Evolutionary conservation across 345 rosid species (phyloP), one percentile per base, ranked within the genome.

Genomic region (Cardamine chenopodiifolia): DNA sequence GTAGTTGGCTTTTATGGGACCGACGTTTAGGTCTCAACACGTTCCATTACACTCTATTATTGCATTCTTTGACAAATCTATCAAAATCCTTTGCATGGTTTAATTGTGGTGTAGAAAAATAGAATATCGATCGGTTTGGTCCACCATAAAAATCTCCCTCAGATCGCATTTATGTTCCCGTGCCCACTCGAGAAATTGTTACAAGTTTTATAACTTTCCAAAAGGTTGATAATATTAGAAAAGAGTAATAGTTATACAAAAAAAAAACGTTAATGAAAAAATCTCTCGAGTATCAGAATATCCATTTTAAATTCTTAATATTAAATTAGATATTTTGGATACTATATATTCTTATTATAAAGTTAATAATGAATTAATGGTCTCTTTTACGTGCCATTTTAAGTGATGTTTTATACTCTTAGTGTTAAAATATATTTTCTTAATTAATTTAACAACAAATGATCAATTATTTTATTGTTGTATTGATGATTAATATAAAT

Each of bases 1-100:
- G 73, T 68, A 8, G 73, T 68, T 68, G 53, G 54, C n/a, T 39
- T 40, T 68, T 18, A 56, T 44, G n/a, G 44, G 72, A 67, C 72
- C 50, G 50, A 53, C 50, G 49, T 23, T 35, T 53, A 35, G 44
- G 35, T 10, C 60, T 49, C 61, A 52, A 42, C 63, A 68, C 39
- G 62, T 68, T 68, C 37, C 20, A 40, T 17, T 39, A 18, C 63
- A 25, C 49, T 35, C 49, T 52, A 52, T 66, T 35, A 67, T 26
- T 68, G 37, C 25, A 5, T 64, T 69, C 73, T 8, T 57, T 69
- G 44, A 42, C 73, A 69, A 2, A 28, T 56, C 28, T 55, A 54
- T 37, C 39, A 10, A n/a, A 25, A n/a, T 12, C 29, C 9, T 39
- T 37, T 53, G 26, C 28, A 25, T 39, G 50, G 53, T 26, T 68